These are phyloP conservation scores for Poronia punctata DNA, from an alignment of 495 filamentous ascomycete species.

Conservation along the genomic window DNA sequence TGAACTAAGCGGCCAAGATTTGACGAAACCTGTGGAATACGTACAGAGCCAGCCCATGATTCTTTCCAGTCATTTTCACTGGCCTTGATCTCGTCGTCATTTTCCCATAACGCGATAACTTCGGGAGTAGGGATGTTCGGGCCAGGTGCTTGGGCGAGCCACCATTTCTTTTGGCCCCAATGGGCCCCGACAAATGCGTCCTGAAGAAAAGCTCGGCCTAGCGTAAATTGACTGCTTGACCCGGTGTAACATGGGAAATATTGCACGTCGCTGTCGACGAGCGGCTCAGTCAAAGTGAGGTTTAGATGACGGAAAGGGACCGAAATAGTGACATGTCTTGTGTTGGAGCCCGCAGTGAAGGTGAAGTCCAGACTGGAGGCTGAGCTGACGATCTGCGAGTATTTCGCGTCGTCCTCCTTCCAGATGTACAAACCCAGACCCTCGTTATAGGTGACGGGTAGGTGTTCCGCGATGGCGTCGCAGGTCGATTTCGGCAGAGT, in stretches of 20 bases:
- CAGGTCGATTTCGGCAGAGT: constrained; percentile 45
- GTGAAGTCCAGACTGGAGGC: constrained; percentile 44
- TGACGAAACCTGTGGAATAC: neutral
- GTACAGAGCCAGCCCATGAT: constrained; percentile 28
- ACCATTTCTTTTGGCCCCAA: constrained; percentile 39
- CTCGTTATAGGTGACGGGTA: constrained; percentile 39
- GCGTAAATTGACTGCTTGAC: constrained; percentile 19
- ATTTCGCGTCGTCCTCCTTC: constrained; percentile 37
- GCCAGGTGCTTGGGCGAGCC: constrained; percentile 46
- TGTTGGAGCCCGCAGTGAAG: constrained; percentile 28
- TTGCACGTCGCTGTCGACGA: constrained; percentile 29
- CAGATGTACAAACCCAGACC: constrained; percentile 43
- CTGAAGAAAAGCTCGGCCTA: constrained; percentile 52
- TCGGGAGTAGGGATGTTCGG: constrained; percentile 24
- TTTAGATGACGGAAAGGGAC: constrained; percentile 48
- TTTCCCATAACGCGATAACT: constrained; percentile 12
- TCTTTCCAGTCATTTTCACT: constrained; percentile 28
- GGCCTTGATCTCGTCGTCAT: constrained; percentile 17
- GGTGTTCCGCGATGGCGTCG: constrained; percentile 35
- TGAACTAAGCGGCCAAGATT: neutral
- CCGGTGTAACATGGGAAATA: constrained; percentile 49
- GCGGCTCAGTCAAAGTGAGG: constrained; percentile 42
- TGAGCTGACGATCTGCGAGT: constrained; percentile 38
- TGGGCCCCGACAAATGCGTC: constrained; percentile 50
- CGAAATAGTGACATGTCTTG: constrained; percentile 40